Percentiles rank a stretch among this genome's conserved stretches.
Evolutionary conservation across 169 alveolate genomes (phyloP).

Genomic region (Perkinsus marinus): DNA sequence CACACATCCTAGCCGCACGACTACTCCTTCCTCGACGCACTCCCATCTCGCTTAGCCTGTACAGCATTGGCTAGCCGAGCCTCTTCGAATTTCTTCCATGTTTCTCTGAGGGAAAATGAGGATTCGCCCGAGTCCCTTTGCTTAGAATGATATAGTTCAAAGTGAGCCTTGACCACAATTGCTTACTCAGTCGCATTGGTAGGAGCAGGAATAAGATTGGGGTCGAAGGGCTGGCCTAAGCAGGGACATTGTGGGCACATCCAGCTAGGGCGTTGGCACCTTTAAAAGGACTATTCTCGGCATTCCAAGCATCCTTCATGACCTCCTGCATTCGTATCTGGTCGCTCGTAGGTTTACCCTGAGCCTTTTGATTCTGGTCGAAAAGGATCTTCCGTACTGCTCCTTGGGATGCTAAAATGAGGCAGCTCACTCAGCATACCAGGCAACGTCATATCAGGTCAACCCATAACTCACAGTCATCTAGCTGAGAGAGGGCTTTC

Average conservation of each 20-base stretch:
- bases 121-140: neutral
- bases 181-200: neutral
- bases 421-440: neutral
- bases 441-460: too few relatives aligned
- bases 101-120: neutral
- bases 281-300: slow-evolving; percentile 69
- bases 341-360: slow-evolving; percentile 62
- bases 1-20: too few relatives aligned
- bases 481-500: slow-evolving; percentile 24
- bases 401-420: slow-evolving; percentile 23
- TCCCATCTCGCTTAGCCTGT: neutral
- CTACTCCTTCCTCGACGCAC: neutral
- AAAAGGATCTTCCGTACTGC: slow-evolving; percentile 55
- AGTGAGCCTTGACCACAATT: too few relatives aligned
- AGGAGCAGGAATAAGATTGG: neutral
- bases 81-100: neutral
- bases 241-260: slow-evolving; percentile 2
- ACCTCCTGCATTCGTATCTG: slow-evolving; percentile 55
- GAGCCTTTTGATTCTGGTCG: slow-evolving; percentile 60
- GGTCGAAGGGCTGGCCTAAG: neutral
- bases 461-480: neutral
- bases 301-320: slow-evolving; percentile 57
- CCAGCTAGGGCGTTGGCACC: slow-evolving; percentile 44
- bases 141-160: neutral
- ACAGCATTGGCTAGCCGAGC: neutral